These are phyloP conservation scores for Punica granatum DNA, from an alignment of 345 rosid species.

Conservation along the genomic window DNA sequence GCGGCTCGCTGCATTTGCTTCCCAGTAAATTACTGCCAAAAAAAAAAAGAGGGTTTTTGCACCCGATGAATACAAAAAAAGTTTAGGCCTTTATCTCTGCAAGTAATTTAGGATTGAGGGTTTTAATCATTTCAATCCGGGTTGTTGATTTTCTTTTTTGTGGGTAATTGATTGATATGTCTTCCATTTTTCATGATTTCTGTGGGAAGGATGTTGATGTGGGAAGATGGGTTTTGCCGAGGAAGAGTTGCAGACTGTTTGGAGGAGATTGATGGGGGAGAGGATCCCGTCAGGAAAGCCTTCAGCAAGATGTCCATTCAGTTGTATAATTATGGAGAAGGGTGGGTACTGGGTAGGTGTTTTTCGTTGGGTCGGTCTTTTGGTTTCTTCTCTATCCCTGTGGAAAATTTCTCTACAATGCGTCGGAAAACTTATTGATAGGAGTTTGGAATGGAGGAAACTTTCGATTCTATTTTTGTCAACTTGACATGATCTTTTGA, in stretches of 20 bases:
- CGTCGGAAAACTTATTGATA: background rate
- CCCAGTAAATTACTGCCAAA: background rate
- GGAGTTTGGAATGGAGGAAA: background rate
- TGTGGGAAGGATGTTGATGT: conserved; percentile 90
- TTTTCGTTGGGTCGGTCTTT: conserved; percentile 12
- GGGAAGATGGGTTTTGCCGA: conserved; percentile 99
- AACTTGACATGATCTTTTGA: background rate
- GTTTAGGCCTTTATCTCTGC: background rate
- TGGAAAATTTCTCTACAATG: background rate
- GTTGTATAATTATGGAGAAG: conserved; percentile 99
- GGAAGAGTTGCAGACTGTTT: conserved; percentile 67
- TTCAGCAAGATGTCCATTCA: conserved; percentile 99
- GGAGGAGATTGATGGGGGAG: conserved; percentile 71
- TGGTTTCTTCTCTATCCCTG: conserved; percentile 5
- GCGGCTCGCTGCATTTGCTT: background rate
- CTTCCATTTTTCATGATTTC: too few species aligned
- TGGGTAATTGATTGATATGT: too few species aligned
- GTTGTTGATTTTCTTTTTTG: background rate
- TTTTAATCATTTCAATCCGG: background rate
- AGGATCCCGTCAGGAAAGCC: conserved; percentile 92
- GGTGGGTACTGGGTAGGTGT: conserved; percentile 99
- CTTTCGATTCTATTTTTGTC: background rate
- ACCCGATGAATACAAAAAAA: too few species aligned
- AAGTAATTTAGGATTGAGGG: too few species aligned
- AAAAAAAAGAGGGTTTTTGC: background rate